Evolutionary conservation across 1,284 basidiomycete genomes (phyloP).

Genomic region (Papiliotrema flavescens): DNA sequence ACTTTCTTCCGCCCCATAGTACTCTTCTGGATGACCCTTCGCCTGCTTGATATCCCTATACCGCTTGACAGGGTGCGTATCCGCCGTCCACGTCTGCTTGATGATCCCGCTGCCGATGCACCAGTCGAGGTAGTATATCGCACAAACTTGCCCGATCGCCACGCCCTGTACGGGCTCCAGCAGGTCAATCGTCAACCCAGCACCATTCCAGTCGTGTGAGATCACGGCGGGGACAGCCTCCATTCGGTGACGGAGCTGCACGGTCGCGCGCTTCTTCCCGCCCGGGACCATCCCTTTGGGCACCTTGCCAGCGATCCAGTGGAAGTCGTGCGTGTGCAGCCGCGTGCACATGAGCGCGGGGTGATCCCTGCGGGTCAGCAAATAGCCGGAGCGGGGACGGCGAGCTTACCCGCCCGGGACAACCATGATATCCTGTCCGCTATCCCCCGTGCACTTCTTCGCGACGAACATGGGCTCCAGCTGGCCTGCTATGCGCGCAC

Average conservation of each 20-base stretch:
- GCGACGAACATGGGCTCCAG: slow-evolving; percentile 68
- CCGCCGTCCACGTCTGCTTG: slow-evolving; percentile 27
- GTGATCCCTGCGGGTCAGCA: slow-evolving; percentile 51
- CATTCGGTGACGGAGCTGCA: slow-evolving; percentile 74
- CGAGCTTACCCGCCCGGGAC: slow-evolving; percentile 66
- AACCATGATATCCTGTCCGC: slow-evolving; percentile 61
- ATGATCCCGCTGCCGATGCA: slow-evolving; percentile 82
- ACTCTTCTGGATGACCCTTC: neutral
- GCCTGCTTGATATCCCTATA: neutral
- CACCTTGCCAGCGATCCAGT: slow-evolving; percentile 66
- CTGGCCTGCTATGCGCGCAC: slow-evolving; percentile 65
- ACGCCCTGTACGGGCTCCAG: slow-evolving; percentile 63
- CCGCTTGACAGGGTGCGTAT: neutral
- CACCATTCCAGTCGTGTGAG: slow-evolving; percentile 5
- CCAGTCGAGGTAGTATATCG: slow-evolving; percentile 68
- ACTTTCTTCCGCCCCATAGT: neutral
- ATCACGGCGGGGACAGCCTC: slow-evolving; percentile 49
- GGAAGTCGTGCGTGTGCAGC: slow-evolving; percentile 57
- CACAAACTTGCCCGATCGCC: slow-evolving; percentile 75
- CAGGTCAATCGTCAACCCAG: slow-evolving; percentile 50
- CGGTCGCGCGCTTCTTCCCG: slow-evolving; percentile 54
- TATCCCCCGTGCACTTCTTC: slow-evolving; percentile 61
- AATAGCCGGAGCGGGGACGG: neutral
- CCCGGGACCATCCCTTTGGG: slow-evolving; percentile 46
- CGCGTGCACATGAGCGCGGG: slow-evolving; percentile 58